Conservation (phyloP, 805 yeast genomes). For the Yamadazyma nakazawae region DNA sequence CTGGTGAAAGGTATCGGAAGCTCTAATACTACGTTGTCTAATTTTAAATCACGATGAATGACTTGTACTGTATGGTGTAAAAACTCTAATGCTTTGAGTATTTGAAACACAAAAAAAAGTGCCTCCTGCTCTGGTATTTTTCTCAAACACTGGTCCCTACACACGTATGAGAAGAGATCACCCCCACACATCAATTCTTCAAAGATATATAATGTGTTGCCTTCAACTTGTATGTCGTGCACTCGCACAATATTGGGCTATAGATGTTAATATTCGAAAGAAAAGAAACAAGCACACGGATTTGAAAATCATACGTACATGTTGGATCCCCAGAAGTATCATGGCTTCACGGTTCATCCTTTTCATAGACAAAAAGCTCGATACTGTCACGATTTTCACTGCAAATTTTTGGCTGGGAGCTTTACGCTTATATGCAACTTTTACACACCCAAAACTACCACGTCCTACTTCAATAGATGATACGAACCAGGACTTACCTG, state of each 20-base stretch:
- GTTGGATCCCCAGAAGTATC: constrained; percentile 36
- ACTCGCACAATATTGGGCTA: constrained; percentile 50
- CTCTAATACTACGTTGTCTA: constrained; percentile 60
- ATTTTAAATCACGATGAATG: constrained; percentile 64
- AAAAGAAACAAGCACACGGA: background rate
- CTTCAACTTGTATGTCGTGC: constrained; percentile 28
- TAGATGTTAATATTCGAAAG: background rate
- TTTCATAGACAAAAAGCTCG: background rate
- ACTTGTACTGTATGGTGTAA: constrained; percentile 48
- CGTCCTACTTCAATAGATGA: constrained; percentile 43
- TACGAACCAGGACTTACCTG: constrained; percentile 14
- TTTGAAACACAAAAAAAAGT: constrained; percentile 51
- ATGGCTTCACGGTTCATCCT: constrained; percentile 35
- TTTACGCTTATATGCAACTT: constrained; percentile 24
- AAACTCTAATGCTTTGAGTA: constrained; percentile 53
- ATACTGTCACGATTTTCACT: constrained; percentile 39
- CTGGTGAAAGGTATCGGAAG: constrained; percentile 51
- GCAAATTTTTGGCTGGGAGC: constrained; percentile 36
- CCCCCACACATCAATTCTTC: constrained; percentile 56
- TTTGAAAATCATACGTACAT: constrained; percentile 15
- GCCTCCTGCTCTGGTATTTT: constrained; percentile 54
- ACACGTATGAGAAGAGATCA: constrained; percentile 54
- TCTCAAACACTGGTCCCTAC: constrained; percentile 35
- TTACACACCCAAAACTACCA: constrained; percentile 60
- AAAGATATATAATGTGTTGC: constrained; percentile 39